These are phyloP conservation scores for Fusarium nisikadoi DNA, from an alignment of 2,329 filamentous ascomycete genomes.

Conservation along the genomic window DNA sequence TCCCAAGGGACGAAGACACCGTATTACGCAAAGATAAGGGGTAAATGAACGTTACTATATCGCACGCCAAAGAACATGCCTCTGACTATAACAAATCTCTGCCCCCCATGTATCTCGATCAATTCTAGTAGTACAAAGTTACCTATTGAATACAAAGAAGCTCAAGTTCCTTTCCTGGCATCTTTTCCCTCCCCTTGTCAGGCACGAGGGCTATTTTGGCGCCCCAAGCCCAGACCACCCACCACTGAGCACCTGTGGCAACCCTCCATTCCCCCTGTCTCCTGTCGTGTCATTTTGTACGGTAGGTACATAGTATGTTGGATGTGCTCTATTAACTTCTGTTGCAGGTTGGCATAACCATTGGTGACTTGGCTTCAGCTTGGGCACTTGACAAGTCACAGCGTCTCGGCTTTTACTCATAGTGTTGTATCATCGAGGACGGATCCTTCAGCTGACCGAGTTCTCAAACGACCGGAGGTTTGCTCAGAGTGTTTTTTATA, in stretches of 20 bases:
- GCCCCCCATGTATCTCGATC: neutral
- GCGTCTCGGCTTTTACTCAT: constrained; percentile 6
- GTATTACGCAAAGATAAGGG: neutral
- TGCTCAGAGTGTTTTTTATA: constrained; percentile 3
- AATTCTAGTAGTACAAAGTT: neutral
- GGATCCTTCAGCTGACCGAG: constrained; percentile 23
- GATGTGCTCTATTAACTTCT: constrained; percentile 10
- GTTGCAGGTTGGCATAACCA: neutral
- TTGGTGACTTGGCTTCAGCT: constrained; percentile 23
- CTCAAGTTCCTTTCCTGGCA: neutral
- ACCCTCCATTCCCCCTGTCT: constrained; percentile 28
- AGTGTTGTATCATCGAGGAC: constrained; percentile 4
- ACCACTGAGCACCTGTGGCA: constrained; percentile 26
- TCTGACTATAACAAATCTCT: neutral
- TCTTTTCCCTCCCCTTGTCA: neutral
- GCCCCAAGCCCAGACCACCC: constrained; percentile 1
- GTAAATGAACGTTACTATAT: neutral
- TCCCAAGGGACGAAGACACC: neutral
- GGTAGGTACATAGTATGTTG: neutral
- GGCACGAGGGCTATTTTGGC: constrained; percentile 29
- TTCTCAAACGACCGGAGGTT: constrained; percentile 22
- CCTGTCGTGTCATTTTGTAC: constrained; percentile 13
- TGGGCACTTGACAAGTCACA: constrained; percentile 28
- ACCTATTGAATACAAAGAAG: neutral
- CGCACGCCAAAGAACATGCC: neutral